phyloP scores from a whole-genome alignment of 2,329 filamentous ascomycete species.

The Tolypocladium amazonense region DNA sequence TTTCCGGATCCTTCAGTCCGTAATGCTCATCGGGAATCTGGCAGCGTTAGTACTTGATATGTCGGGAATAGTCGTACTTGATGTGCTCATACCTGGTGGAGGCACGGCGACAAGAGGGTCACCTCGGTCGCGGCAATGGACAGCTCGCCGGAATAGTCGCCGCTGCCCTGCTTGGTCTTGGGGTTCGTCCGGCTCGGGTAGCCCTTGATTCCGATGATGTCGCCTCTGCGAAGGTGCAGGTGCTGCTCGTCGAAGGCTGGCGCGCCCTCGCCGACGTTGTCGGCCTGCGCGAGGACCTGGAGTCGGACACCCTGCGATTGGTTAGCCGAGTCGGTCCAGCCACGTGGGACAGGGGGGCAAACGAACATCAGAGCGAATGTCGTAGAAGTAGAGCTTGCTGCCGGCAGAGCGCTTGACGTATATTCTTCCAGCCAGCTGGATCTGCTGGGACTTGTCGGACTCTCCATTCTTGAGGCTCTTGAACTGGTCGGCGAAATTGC shows the following conservation, averaged over 20 bases:
- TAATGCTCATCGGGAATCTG: conserved; percentile 70
- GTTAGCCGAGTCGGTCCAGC: background rate
- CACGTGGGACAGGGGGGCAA: background rate
- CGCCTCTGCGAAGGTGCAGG: conserved; percentile 77
- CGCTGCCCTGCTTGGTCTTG: conserved; percentile 75
- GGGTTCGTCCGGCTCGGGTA: conserved; percentile 58
- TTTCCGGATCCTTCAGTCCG: conserved; percentile 91
- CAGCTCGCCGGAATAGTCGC: conserved; percentile 61
- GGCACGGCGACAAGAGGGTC: conserved; percentile 75
- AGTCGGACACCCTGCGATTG: conserved; percentile 48
- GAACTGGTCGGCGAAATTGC: conserved; percentile 70
- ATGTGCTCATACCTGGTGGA: conserved; percentile 52
- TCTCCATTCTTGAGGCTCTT: conserved; percentile 82
- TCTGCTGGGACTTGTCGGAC: conserved; percentile 59
- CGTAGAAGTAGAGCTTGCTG: conserved; percentile 85
- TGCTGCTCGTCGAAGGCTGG: conserved; percentile 77
- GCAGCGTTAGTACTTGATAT: conserved; percentile 25
- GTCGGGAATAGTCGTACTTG: too few relatives aligned
- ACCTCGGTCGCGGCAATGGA: conserved; percentile 88
- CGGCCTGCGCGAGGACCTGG: conserved; percentile 86
- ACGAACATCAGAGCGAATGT: conserved; percentile 33
- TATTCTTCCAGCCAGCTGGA: conserved; percentile 76
- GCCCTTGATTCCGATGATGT: conserved; percentile 57
- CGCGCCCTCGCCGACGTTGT: conserved; percentile 59
- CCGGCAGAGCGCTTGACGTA: conserved; percentile 79